Evolutionary conservation across 768 basidiomycete species (phyloP).

Genomic region (Termitomyces sp.): DNA sequence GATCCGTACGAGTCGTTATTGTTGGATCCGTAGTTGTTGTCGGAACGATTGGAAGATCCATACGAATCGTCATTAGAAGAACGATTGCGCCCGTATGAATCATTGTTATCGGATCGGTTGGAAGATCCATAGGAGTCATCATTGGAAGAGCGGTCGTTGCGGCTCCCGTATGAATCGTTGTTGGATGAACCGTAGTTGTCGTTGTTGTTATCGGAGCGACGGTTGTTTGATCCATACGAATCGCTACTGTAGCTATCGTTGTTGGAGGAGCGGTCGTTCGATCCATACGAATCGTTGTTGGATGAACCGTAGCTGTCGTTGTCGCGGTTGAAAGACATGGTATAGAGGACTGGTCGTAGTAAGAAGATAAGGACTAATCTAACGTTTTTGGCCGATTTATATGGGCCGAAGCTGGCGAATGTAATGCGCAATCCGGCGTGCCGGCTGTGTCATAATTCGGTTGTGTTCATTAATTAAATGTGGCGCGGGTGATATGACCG

Average conservation of each 20-base stretch:
- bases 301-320: conserved; percentile 21
- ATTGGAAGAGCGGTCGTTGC: conserved; percentile 16
- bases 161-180: conserved; percentile 11
- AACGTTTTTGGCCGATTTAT: background rate
- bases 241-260: conserved; percentile 22
- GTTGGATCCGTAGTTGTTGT: conserved; percentile 14
- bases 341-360: background rate
- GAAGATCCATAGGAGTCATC: conserved; percentile 19
- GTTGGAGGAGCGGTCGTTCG: conserved; percentile 5
- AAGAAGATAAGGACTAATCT: too few species aligned
- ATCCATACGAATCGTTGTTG: conserved; percentile 20
- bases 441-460: background rate
- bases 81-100: conserved; percentile 12
- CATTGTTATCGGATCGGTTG: conserved; percentile 14
- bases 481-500: conserved; percentile 10
- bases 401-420: background rate
- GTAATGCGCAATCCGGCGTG: background rate
- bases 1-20: conserved; percentile 17
- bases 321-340: background rate
- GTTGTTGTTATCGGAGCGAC: conserved; percentile 7
- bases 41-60: background rate
- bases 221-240: conserved; percentile 15
- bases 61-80: conserved; percentile 6
- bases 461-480: background rate
- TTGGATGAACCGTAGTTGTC: conserved; percentile 21